phyloP scores from a whole-genome alignment of 1,284 basidiomycete species.

The Cryptococcus sp. region DNA sequence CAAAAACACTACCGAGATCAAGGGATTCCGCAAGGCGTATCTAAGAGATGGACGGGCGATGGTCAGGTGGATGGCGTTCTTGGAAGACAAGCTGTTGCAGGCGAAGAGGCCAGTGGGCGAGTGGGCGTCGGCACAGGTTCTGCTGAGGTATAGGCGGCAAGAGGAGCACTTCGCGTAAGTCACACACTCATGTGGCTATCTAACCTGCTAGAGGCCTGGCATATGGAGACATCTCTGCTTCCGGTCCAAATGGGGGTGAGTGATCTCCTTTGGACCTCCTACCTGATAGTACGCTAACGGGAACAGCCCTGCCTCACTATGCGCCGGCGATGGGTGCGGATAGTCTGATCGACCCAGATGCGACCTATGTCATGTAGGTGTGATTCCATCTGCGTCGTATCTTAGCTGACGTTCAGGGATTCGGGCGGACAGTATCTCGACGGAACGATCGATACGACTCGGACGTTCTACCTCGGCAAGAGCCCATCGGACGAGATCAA shows the following conservation, averaged over 20 bases:
- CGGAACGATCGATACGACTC: conserved; percentile 88
- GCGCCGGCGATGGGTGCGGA: conserved; percentile 67
- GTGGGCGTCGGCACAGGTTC: conserved; percentile 78
- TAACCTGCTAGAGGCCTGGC: conserved; percentile 59
- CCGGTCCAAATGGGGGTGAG: conserved; percentile 67
- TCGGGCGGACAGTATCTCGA: conserved; percentile 79
- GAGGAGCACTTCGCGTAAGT: conserved; percentile 64
- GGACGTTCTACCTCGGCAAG: conserved; percentile 74
- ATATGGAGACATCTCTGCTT: conserved; percentile 89
- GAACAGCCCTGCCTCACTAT: conserved; percentile 89
- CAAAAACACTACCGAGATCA: conserved; percentile 81
- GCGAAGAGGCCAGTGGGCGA: conserved; percentile 75
- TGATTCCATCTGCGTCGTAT: not conserved
- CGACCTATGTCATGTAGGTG: conserved; percentile 81
- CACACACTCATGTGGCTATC: too few relatives aligned
- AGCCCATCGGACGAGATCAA: conserved; percentile 68
- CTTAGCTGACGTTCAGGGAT: conserved; percentile 54
- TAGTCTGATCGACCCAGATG: conserved; percentile 64
- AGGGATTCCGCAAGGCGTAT: conserved; percentile 78
- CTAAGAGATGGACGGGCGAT: conserved; percentile 87
- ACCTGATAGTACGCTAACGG: conserved; percentile 1
- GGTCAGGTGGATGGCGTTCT: conserved; percentile 77
- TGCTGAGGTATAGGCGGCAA: conserved; percentile 71
- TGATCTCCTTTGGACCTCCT: not conserved
- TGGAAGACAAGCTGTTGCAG: conserved; percentile 71